phyloP scores from a whole-genome alignment of 2,329 filamentous ascomycete species.

The Aspergillus pseudonomiae region DNA sequence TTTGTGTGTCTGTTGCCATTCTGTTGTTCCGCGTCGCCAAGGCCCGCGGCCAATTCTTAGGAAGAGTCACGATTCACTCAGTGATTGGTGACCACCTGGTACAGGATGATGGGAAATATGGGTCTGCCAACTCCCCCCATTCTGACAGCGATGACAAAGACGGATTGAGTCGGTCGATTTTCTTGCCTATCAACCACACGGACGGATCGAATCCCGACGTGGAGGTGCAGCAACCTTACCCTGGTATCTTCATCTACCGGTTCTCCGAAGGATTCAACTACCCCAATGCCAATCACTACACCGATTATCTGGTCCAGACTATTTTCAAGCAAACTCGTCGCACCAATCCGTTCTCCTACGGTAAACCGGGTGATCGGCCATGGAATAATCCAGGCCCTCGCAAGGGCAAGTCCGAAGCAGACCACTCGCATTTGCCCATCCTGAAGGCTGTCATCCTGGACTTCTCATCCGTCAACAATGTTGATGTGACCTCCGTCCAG shows the following conservation, averaged over 20 bases:
- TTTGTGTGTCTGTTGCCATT: slow-evolving; percentile 74
- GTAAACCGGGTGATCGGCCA: slow-evolving; percentile 73
- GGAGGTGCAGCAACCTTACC: slow-evolving; percentile 77
- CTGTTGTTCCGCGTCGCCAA: slow-evolving; percentile 83
- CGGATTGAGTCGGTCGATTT: slow-evolving; percentile 71
- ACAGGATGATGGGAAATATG: slow-evolving; percentile 66
- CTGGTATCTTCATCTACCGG: slow-evolving; percentile 93
- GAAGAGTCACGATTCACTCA: slow-evolving; percentile 80
- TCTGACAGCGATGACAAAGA: slow-evolving; percentile 44
- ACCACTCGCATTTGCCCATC: slow-evolving; percentile 61
- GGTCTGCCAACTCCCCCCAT: slow-evolving; percentile 49
- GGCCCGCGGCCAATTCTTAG: slow-evolving; percentile 80
- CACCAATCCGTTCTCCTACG: slow-evolving; percentile 70
- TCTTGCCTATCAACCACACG: slow-evolving; percentile 81
- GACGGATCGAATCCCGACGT: slow-evolving; percentile 90
- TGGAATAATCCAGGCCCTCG: slow-evolving; percentile 92
- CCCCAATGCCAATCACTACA: slow-evolving; percentile 85
- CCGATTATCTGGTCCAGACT: slow-evolving; percentile 73
- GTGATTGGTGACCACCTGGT: slow-evolving; percentile 75
- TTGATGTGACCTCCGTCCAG: slow-evolving; percentile 91
- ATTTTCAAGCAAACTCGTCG: slow-evolving; percentile 74
- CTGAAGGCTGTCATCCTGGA: slow-evolving; percentile 92
- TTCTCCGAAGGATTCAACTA: slow-evolving; percentile 97
- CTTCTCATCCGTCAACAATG: slow-evolving; percentile 89
- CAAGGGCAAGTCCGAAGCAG: slow-evolving; percentile 54